phyloP scores from a whole-genome alignment of 352 stramenopile species.

The Phytopythium kandeliae region DNA sequence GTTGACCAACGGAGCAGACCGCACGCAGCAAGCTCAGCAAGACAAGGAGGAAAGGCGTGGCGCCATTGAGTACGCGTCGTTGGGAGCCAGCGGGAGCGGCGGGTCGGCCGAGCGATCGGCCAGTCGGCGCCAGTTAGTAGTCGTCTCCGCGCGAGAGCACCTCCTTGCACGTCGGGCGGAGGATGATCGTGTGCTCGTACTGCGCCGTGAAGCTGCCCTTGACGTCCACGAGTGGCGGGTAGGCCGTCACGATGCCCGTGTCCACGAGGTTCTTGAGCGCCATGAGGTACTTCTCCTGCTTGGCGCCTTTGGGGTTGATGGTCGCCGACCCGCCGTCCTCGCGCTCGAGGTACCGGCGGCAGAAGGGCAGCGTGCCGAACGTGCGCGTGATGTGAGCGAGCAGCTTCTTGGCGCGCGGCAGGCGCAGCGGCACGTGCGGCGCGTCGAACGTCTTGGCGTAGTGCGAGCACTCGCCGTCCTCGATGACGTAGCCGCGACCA shows the following conservation, averaged over 20 bases:
- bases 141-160: constrained; percentile 97
- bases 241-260: constrained; percentile 92
- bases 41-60: no score
- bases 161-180: constrained; percentile 97
- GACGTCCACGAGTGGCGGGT: constrained; percentile 96
- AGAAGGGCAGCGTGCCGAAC: constrained; percentile 99
- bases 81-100: no score
- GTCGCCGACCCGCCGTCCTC: constrained; percentile 94
- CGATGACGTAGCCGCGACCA: constrained; percentile 82
- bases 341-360: constrained; percentile 95
- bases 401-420: constrained; percentile 92
- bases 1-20: no score
- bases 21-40: no score
- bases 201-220: constrained; percentile 97
- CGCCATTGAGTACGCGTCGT: no score
- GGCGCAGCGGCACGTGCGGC: constrained; percentile 91
- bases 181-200: constrained; percentile 99
- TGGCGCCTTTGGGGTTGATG: constrained; percentile 90
- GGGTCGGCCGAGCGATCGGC: no score
- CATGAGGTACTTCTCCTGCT: constrained; percentile 98
- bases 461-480: constrained; percentile 96
- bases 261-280: constrained; percentile 98
- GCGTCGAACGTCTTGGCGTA: constrained; percentile 97
- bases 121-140: no score
- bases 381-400: constrained; percentile 98